Conservation (phyloP, 2,329 filamentous ascomycete genomes). For the Cladophialophora psammophila region DNA sequence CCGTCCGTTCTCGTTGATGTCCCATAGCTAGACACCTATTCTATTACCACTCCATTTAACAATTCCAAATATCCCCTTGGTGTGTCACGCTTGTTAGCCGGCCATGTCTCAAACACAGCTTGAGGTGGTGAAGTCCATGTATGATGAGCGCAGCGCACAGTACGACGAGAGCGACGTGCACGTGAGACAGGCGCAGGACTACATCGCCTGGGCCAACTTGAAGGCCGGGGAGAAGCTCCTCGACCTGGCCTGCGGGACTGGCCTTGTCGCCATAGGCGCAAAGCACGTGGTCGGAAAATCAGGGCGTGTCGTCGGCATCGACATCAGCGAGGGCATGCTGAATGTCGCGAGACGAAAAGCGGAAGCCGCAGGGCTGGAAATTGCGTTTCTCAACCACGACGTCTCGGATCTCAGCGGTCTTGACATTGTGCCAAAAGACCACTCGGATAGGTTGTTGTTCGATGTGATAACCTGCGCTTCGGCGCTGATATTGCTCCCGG, state of each 20-base stretch:
- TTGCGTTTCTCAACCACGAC: slow-evolving; percentile 28
- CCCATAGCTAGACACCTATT: not conserved
- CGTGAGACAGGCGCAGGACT: slow-evolving; percentile 28
- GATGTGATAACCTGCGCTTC: slow-evolving; percentile 37
- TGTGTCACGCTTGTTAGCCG: not conserved
- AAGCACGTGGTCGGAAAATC: slow-evolving; percentile 47
- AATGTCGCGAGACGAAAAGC: slow-evolving; percentile 43
- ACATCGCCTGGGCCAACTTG: slow-evolving; percentile 24
- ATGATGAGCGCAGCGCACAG: slow-evolving; percentile 29
- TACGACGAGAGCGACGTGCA: slow-evolving; percentile 32
- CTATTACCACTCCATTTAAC: not conserved
- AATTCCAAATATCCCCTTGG: not conserved
- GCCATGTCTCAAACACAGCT: slow-evolving; percentile 20
- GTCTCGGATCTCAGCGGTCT: slow-evolving; percentile 21
- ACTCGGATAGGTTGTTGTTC: slow-evolving; percentile 5
- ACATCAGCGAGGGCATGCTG: slow-evolving; percentile 53
- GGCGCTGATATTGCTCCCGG: slow-evolving; percentile 29
- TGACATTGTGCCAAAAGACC: slow-evolving; percentile 2
- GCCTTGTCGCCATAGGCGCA: slow-evolving; percentile 51
- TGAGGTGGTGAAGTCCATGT: slow-evolving; percentile 26
- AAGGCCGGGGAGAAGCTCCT: slow-evolving; percentile 51
- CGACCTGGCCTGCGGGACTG: slow-evolving; percentile 57
- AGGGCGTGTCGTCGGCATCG: slow-evolving; percentile 52
- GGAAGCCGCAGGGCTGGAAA: slow-evolving; percentile 9
- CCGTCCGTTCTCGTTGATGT: not conserved